Percentiles rank a stretch among this genome's conserved stretches.
phyloP scores from a whole-genome alignment of 2,329 filamentous ascomycete genomes.

The Onygenales sp. region DNA sequence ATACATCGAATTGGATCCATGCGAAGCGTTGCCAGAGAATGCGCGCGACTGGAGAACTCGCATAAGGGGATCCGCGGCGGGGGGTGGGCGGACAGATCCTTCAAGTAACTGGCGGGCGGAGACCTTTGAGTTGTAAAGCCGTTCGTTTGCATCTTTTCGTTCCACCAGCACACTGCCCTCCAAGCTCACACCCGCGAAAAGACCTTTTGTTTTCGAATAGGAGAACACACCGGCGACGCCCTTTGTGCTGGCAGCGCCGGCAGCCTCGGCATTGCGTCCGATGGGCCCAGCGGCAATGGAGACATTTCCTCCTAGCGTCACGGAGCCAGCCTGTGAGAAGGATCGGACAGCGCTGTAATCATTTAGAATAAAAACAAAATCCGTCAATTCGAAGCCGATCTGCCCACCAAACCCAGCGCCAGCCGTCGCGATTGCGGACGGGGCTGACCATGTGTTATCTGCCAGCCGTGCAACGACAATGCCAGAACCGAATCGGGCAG shows the following conservation, averaged over 20 bases:
- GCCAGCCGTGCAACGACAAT: constrained; percentile 39
- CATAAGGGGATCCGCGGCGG: constrained; percentile 76
- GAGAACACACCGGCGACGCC: constrained; percentile 88
- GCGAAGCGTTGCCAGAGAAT: constrained; percentile 57
- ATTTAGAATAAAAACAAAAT: constrained; percentile 96
- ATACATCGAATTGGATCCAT: constrained; percentile 62
- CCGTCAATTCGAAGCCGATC: constrained; percentile 43
- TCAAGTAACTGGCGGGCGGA: constrained; percentile 74
- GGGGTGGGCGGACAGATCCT: constrained; percentile 67
- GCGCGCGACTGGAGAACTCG: constrained; percentile 72
- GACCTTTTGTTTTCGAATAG: constrained; percentile 94
- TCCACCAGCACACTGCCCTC: constrained; percentile 92
- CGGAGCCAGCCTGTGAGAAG: constrained; percentile 82
- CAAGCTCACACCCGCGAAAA: constrained; percentile 90
- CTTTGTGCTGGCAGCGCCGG: constrained; percentile 82
- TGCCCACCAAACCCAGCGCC: constrained; percentile 42
- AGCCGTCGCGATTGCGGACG: constrained; percentile 39
- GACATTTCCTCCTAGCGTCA: constrained; percentile 93
- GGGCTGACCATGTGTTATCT: constrained; percentile 42
- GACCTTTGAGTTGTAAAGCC: constrained; percentile 76
- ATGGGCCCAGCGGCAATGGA: constrained; percentile 90
- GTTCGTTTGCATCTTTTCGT: constrained; percentile 91
- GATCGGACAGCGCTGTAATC: constrained; percentile 81
- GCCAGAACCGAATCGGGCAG: constrained; percentile 41
- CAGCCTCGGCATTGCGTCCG: constrained; percentile 89